A percentile compares a stretch with the other conserved stretches of the same genome.
phyloP scores from a whole-genome alignment of 768 basidiomycete genomes.

The Tylopilus vinaceipallidus region DNA sequence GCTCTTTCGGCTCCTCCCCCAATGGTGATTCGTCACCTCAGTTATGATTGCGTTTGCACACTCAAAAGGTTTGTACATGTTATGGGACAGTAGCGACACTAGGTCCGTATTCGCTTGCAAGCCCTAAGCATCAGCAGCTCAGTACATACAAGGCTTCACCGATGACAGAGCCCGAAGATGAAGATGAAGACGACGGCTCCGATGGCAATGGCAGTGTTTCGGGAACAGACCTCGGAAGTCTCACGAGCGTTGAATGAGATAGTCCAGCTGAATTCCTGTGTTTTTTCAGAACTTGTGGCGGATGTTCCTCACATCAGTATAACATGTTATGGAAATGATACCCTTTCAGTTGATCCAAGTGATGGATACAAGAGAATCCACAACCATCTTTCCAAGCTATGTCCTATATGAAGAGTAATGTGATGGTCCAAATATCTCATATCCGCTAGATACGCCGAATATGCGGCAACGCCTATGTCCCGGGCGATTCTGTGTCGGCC shows the following conservation, averaged over 20 bases:
- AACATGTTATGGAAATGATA: constrained; percentile 4
- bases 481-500: constrained; percentile 20
- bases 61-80: constrained; percentile 32
- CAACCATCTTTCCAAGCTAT: too few relatives aligned
- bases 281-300: constrained; percentile 1
- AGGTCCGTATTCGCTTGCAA: constrained; percentile 22
- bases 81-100: constrained; percentile 32
- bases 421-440: constrained; percentile 8
- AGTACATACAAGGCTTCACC: constrained; percentile 19
- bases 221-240: constrained; percentile 44
- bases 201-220: constrained; percentile 41
- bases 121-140: constrained; percentile 19
- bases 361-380: neutral
- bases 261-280: too few relatives aligned
- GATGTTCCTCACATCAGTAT: neutral
- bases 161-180: constrained; percentile 11
- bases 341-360: neutral
- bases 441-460: constrained; percentile 4
- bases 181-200: constrained; percentile 30
- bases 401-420: constrained; percentile 7
- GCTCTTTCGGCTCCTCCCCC: constrained; percentile 38
- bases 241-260: constrained; percentile 54
- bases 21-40: constrained; percentile 49
- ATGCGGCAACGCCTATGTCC: constrained; percentile 10
- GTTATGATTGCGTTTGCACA: constrained; percentile 37